Percentiles rank a stretch among this genome's conserved stretches.
phyloP scores from a whole-genome alignment of 805 yeast species.

The Wickerhamiella cacticola region DNA sequence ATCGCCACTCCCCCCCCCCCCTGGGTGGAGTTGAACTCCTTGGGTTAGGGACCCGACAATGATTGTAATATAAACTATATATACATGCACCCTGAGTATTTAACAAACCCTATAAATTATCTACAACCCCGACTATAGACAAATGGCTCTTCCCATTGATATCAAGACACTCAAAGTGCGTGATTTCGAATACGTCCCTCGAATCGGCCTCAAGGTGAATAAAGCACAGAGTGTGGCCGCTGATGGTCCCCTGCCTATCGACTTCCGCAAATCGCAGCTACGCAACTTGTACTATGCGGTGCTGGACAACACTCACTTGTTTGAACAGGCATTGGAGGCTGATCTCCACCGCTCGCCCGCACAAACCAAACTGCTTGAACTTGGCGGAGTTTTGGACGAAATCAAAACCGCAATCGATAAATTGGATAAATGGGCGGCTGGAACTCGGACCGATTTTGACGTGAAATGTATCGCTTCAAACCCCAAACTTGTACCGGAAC shows the following conservation, averaged over 20 bases:
- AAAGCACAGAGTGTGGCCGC: slow-evolving; percentile 1
- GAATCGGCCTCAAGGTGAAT: neutral
- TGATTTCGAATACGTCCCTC: neutral
- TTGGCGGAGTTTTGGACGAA: slow-evolving; percentile 41
- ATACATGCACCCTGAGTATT: too few relatives aligned
- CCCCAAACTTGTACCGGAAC: slow-evolving; percentile 23
- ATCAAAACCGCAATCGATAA: slow-evolving; percentile 45
- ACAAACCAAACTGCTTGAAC: slow-evolving; percentile 55
- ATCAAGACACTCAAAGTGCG: neutral
- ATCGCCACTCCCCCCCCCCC: too few relatives aligned
- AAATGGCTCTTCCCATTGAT: neutral
- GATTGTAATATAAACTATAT: too few relatives aligned
- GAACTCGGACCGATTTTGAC: slow-evolving; percentile 28
- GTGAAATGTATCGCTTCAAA: slow-evolving; percentile 18
- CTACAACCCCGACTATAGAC: too few relatives aligned
- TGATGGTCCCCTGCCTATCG: slow-evolving; percentile 30
- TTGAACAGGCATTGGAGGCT: slow-evolving; percentile 42
- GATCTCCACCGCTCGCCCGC: slow-evolving; percentile 57
- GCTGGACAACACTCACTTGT: slow-evolving; percentile 41
- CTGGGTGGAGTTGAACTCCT: too few relatives aligned
- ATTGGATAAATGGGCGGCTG: slow-evolving; percentile 50
- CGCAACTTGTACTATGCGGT: slow-evolving; percentile 55
- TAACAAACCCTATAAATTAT: too few relatives aligned
- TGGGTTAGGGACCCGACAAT: too few relatives aligned
- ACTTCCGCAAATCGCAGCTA: slow-evolving; percentile 48